phyloP scores from a whole-genome alignment of 106 monocot species.

The Dendrobium huoshanense region DNA sequence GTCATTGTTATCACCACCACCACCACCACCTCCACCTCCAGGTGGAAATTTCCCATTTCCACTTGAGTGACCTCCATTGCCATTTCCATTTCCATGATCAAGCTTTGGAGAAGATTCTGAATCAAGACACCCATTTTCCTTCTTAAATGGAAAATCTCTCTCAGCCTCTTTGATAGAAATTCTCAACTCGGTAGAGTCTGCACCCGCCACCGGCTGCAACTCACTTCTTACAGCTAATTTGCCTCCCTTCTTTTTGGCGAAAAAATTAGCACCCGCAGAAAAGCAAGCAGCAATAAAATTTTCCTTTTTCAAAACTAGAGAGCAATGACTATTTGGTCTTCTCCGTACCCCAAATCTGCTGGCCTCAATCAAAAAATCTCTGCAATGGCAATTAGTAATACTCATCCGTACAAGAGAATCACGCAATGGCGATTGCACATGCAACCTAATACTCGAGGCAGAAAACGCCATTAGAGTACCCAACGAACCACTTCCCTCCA shows the following conservation, averaged over 20 bases:
- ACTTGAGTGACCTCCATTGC: conserved; percentile 5
- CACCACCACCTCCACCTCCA: conserved; percentile 23
- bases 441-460: conserved; percentile 14
- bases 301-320: conserved; percentile 8
- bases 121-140: conserved; percentile 10
- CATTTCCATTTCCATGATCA: conserved; percentile 31
- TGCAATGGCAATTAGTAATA: neutral
- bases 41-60: conserved; percentile 29
- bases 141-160: conserved; percentile 6
- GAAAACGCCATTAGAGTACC: conserved; percentile 16
- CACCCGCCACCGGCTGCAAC: conserved; percentile 5
- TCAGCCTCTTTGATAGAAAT: neutral
- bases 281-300: neutral
- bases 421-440: neutral
- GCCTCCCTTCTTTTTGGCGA: neutral
- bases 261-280: neutral
- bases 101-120: conserved; percentile 6
- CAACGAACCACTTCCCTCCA: neutral
- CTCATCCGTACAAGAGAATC: neutral
- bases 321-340: neutral
- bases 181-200: neutral
- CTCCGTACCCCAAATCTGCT: neutral
- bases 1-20: conserved; percentile 20
- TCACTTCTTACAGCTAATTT: conserved; percentile 13
- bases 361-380: neutral